Percentiles rank a stretch among this genome's conserved stretches.
Conservation (phyloP, 148 eudicot species). For the Tetragonia tetragonoides region DNA sequence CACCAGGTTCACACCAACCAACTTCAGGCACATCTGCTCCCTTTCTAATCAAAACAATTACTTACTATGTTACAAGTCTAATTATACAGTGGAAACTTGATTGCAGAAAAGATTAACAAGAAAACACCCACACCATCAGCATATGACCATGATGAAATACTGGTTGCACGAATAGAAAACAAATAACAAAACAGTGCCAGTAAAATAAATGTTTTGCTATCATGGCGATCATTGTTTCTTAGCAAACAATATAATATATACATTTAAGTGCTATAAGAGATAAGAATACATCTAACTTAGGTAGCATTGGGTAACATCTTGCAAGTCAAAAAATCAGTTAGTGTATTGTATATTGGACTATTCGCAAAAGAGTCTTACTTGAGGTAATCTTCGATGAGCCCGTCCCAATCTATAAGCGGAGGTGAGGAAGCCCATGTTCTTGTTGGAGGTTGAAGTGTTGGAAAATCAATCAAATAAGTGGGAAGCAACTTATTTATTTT, state of each 20-base stretch:
- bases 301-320: too few species aligned
- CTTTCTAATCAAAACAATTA: slow-evolving; percentile 46
- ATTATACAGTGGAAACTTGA: too few species aligned
- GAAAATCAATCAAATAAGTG: slow-evolving; percentile 75
- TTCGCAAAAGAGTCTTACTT: slow-evolving; percentile 46
- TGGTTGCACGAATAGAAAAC: too few species aligned
- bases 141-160: too few species aligned
- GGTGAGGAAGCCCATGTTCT: slow-evolving; percentile 45
- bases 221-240: too few species aligned
- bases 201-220: too few species aligned
- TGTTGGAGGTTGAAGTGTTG: slow-evolving; percentile 49
- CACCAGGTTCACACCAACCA: slow-evolving; percentile 95
- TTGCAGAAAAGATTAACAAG: background rate
- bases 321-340: too few species aligned
- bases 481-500: slow-evolving; percentile 85
- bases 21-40: slow-evolving; percentile 93
- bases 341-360: background rate
- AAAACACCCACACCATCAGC: background rate
- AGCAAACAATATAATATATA: too few species aligned
- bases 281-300: too few species aligned
- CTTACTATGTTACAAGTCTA: slow-evolving; percentile 6
- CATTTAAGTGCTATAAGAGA: too few species aligned
- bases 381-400: slow-evolving; percentile 53
- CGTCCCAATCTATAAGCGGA: slow-evolving; percentile 63
- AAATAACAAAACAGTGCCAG: too few species aligned